Evolutionary conservation across 2,329 filamentous ascomycete species (phyloP), one percentile per base, ranked within the genome.

Genomic region (Hirsutella minnesotensis): DNA sequence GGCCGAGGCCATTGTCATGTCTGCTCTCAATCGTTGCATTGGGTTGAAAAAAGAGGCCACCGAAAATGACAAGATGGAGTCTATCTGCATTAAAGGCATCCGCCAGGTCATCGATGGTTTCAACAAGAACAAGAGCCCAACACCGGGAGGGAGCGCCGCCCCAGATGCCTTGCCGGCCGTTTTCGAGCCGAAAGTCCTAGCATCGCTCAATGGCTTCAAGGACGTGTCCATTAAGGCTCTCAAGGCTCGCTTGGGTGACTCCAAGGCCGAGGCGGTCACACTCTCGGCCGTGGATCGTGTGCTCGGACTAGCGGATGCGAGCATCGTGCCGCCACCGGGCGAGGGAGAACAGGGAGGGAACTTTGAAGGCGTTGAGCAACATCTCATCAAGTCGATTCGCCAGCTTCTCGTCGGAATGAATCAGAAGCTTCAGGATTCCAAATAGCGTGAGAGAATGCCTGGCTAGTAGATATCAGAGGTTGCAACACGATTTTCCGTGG

Each of bases 221-320:
- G 58, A 58, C 12, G 61, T 62, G n/a, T 69, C 66, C 43, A 55
- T 65, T 43, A 62, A 64, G 40, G 62, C 66, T 1, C 59, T 74
- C 37, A 61, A 61, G 35, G 55, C 50, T 0, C 64, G 62, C 35
- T 53, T 66, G 2, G 67, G 67, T 19, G 59, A 61, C 42, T 57
- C 57, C 21, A 63, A 62, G 45, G 65, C 69, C 12, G 68, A 73
- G 49, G 62, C 63, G 10, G 57, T 74, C 29, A 59, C 71, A 0
- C 53, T 74, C 27, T 73, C 69, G 2, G 69, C 70, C 12, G 69
- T 73, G 38, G 66, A 73, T 47, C 68, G 69, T 19, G 68, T 69
- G 3, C 57, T 74, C 7, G 70, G 69, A 3, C 61, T 74, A 16
- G 63, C 67, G 3, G 61, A 67, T 29, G 60, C 60, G 4, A 72